Percentiles rank a stretch among this genome's conserved stretches.
These are phyloP conservation scores for Leonotis leonurus DNA, from an alignment of 257 asterid species.

Conservation along the genomic window DNA sequence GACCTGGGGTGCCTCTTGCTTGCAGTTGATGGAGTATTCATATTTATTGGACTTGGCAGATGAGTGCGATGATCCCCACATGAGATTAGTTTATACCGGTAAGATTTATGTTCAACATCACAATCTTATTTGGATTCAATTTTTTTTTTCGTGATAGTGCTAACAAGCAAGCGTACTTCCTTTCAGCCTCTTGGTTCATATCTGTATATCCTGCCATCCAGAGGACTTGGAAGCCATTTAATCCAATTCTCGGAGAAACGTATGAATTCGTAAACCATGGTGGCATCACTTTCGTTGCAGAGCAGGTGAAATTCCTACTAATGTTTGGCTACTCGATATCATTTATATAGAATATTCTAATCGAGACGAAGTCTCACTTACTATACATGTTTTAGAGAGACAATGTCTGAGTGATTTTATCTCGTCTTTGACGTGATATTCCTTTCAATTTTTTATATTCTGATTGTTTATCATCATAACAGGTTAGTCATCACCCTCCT, in stretches of 20 bases:
- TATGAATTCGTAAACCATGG: conserved; percentile 81
- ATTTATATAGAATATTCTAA: too few relatives aligned
- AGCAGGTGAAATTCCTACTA: conserved; percentile 50
- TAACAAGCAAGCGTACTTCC: background rate
- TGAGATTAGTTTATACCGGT: conserved; percentile 82
- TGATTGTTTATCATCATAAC: conserved; percentile 4
- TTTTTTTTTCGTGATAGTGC: background rate
- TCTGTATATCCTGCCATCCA: conserved; percentile 86
- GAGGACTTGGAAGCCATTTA: conserved; percentile 98
- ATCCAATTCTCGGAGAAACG: conserved; percentile 97
- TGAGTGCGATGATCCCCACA: conserved; percentile 90
- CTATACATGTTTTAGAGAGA: too few relatives aligned
- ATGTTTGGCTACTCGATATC: background rate
- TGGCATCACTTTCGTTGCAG: conserved; percentile 80
- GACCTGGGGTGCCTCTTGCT: conserved; percentile 1
- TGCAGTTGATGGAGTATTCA: conserved; percentile 91
- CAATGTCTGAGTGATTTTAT: too few relatives aligned
- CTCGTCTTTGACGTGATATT: conserved; percentile 6
- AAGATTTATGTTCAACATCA: background rate
- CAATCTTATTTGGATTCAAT: conserved; percentile 29
- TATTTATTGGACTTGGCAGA: conserved; percentile 84
- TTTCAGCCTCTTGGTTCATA: conserved; percentile 86
- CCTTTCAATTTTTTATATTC: conserved; percentile 2
- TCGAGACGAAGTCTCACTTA: too few relatives aligned
- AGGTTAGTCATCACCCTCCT: conserved; percentile 91